Evolutionary conservation across 345 rosid species (phyloP).

Genomic region (Pistacia vera): DNA sequence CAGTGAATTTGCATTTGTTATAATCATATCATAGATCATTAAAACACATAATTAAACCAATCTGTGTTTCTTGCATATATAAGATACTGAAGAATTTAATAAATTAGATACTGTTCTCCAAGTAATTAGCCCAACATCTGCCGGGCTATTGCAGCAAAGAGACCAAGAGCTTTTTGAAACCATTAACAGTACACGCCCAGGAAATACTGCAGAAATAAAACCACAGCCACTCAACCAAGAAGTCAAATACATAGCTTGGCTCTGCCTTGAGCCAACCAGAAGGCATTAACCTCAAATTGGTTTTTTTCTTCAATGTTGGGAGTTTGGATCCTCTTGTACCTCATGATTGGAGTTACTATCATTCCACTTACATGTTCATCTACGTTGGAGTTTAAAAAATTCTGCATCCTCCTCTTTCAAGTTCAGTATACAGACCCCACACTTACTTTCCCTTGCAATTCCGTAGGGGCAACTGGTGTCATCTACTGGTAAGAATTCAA

Average conservation of each 20-base stretch:
- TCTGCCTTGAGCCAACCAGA: not conserved
- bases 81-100: too few species aligned
- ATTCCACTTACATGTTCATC: not conserved
- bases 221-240: slow-evolving; percentile 9
- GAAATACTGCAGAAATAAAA: slow-evolving; percentile 10
- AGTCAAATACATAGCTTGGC: not conserved
- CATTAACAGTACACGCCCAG: not conserved
- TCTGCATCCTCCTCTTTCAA: not conserved
- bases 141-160: too few species aligned
- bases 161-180: too few species aligned
- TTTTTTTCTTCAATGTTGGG: not conserved
- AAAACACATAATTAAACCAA: too few species aligned
- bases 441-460: not conserved
- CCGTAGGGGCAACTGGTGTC: not conserved
- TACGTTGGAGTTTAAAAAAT: not conserved
- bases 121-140: too few species aligned
- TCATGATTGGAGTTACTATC: not conserved
- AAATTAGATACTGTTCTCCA: too few species aligned
- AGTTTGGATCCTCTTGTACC: not conserved
- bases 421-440: slow-evolving; percentile 3
- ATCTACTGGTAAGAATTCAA: slow-evolving; percentile 1
- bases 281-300: not conserved
- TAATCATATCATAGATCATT: too few species aligned
- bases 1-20: too few species aligned
- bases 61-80: too few species aligned